Base-by-base conservation (phyloP, 2,329 filamentous ascomycete genomes). In the Polychaeton citri region DNA sequence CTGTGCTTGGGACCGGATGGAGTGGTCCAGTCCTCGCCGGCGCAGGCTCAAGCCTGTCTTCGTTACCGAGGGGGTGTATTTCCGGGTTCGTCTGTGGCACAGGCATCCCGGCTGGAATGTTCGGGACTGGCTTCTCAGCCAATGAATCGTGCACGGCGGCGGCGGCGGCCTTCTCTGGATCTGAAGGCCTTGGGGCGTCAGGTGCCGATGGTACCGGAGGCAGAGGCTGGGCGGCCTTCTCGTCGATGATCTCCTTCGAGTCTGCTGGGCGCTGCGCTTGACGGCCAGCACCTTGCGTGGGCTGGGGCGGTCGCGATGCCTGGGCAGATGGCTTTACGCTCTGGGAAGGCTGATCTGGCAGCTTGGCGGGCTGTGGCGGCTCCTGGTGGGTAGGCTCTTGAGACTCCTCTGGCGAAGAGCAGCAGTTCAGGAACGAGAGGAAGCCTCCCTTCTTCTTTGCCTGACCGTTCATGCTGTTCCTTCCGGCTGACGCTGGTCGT, bases 341-440 rank as follows among this genome's bases (percentile, higher is more conserved):
- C 49, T 48, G 6, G 59, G 50, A 30, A 58, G 58, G 15, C 57
- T 42, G 36, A 54, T 58, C 35, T 50, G 53, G 15, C 57, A 60
- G 59, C 47, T 65, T 66, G 15, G 59, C 54, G 28, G 62, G 60
- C 42, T 64, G 60, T 18, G 57, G 62, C 26, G 72, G 67, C 39
- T 73, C 64, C 39, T 71, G 68, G 35, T 68, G 68, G 38, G 62
- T 65, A 32, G 72, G 68, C 33, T 73, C 59, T 5, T 73, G 70
- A 12, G 69, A 67, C 43, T 72, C 67, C 43, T 79, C 76, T 34
- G 76, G 74, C 28, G 74, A 68, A 37, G 66, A 68, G 55, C 79
- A 83, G 61, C 79, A 84, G 41, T 70, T 74, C 39, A 84, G 64
- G 37, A 83, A 68, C 9, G 62, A 54, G 8, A 67, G 47, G 20